These are phyloP conservation scores for Dimocarpus longan DNA, from an alignment of 345 rosid genomes.

Conservation along the genomic window DNA sequence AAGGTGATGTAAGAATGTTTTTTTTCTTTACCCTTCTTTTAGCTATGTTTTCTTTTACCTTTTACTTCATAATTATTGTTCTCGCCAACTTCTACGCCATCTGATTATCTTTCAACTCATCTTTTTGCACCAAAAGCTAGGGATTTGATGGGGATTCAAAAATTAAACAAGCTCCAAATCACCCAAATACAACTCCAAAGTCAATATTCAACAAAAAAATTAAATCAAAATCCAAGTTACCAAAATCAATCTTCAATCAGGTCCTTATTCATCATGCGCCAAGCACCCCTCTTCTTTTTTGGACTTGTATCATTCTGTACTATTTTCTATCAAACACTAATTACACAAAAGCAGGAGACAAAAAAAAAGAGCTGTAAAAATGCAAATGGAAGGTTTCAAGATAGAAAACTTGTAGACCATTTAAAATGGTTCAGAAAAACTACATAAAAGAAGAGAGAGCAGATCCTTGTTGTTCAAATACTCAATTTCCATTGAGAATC, in stretches of 20 bases:
- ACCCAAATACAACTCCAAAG: neutral
- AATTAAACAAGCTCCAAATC: neutral
- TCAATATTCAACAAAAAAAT: too few species aligned
- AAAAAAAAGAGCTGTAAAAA: too few species aligned
- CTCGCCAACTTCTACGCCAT: neutral
- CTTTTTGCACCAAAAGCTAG: neutral
- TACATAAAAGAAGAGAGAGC: neutral
- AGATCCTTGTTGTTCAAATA: neutral
- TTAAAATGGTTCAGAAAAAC: neutral
- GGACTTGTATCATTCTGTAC: neutral
- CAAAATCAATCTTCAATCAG: neutral
- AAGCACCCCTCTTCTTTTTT: neutral
- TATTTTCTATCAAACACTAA: neutral
- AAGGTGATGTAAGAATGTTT: neutral
- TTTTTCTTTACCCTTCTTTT: too few species aligned
- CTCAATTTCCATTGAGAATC: neutral
- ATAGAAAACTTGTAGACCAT: neutral
- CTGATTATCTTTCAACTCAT: neutral
- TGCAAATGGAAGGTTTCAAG: neutral
- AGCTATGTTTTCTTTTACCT: neutral
- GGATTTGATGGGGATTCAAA: neutral
- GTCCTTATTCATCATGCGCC: neutral
- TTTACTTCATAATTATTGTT: neutral
- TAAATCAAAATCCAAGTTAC: too few species aligned
- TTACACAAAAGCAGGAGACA: neutral